Evolutionary conservation across 805 yeast genomes (phyloP).

Genomic region (Saccharomyces jurei): DNA sequence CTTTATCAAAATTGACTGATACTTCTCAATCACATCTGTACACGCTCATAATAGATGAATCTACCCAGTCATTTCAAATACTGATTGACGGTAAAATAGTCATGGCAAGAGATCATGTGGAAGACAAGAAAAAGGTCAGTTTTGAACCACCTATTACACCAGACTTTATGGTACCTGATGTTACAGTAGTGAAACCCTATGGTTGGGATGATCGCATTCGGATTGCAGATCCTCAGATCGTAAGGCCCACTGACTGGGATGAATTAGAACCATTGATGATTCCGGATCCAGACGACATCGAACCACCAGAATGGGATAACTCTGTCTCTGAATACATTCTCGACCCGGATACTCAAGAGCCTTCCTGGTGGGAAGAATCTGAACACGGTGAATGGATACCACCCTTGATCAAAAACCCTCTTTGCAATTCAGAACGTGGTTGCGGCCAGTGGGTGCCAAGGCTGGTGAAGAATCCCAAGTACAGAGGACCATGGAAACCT

Average conservation of each 20-base stretch:
- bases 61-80: constrained; percentile 64
- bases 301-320: constrained; percentile 80
- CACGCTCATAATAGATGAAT: constrained; percentile 57
- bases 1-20: constrained; percentile 45
- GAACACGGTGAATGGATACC: constrained; percentile 84
- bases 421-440: constrained; percentile 52
- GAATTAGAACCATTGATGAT: constrained; percentile 57
- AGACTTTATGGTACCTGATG: constrained; percentile 53
- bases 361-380: constrained; percentile 82
- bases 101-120: constrained; percentile 59
- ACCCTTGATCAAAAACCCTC: constrained; percentile 65
- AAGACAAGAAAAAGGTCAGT: constrained; percentile 30
- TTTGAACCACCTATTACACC: constrained; percentile 65
- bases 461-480: constrained; percentile 55
- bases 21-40: constrained; percentile 58
- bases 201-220: constrained; percentile 71
- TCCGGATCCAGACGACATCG: constrained; percentile 55
- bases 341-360: constrained; percentile 61
- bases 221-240: constrained; percentile 62
- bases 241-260: constrained; percentile 82
- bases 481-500: constrained; percentile 71
- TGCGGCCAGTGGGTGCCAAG: constrained; percentile 82
- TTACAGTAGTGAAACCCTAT: constrained; percentile 54
- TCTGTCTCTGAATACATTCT: constrained; percentile 46
- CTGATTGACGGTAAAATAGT: constrained; percentile 73